Evolutionary conservation across 805 yeast species (phyloP).

Genomic region (Saccharomycopsis sp.): DNA sequence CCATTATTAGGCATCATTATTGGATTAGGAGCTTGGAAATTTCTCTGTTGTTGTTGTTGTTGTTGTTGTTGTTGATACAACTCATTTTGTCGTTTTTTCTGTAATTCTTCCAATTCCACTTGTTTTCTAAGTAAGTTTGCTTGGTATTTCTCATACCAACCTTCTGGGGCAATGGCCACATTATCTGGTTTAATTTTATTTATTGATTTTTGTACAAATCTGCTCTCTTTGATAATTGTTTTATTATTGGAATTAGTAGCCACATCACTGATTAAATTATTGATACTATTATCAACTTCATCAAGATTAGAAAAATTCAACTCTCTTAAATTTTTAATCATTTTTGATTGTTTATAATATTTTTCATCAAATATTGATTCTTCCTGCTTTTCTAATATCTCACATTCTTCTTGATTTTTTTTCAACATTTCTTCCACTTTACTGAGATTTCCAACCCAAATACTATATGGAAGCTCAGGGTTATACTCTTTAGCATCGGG

Average conservation of each 20-base stretch:
- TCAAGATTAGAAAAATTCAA: background rate
- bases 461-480: conserved; percentile 4
- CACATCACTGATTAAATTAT: background rate
- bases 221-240: no score
- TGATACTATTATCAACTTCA: conserved; percentile 2
- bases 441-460: conserved; percentile 16
- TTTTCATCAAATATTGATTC: background rate
- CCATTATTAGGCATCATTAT: background rate
- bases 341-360: background rate
- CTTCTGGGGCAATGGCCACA: conserved; percentile 16
- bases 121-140: conserved; percentile 4
- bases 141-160: conserved; percentile 15
- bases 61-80: conserved; percentile 10
- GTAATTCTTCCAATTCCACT: conserved; percentile 3
- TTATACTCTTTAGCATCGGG: conserved; percentile 11
- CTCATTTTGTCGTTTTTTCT: conserved; percentile 4
- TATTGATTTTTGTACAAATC: no score
- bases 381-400: conserved; percentile 19
- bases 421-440: conserved; percentile 10
- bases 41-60: conserved; percentile 5
- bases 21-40: no score
- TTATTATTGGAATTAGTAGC: no score
- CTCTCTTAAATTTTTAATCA: background rate
- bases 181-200: conserved; percentile 6
- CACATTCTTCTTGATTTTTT: conserved; percentile 16